These are phyloP conservation scores for Calocybe gambosa DNA, from an alignment of 1,284 basidiomycete genomes.

Conservation along the genomic window DNA sequence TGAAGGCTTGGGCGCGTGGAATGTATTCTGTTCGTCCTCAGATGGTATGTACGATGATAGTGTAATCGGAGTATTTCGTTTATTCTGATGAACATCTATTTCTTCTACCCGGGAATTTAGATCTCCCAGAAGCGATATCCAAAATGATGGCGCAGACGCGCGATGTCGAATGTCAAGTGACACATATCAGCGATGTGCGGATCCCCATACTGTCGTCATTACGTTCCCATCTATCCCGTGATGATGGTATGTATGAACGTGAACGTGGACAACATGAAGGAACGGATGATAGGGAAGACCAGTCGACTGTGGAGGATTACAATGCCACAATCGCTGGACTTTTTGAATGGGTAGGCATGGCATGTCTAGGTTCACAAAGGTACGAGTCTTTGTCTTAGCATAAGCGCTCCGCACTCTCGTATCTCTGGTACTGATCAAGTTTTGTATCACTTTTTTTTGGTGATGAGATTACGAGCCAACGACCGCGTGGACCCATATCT, in stretches of 20 bases:
- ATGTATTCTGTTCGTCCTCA: slow-evolving; percentile 31
- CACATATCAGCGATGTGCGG: slow-evolving; percentile 19
- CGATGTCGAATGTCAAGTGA: slow-evolving; percentile 17
- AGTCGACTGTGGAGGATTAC: slow-evolving; percentile 43
- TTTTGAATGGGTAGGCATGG: slow-evolving; percentile 71
- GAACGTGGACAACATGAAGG: neutral
- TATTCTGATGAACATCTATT: neutral
- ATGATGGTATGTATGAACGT: neutral
- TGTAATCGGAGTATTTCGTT: neutral
- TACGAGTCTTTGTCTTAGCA: slow-evolving; percentile 12
- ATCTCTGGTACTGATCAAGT: neutral
- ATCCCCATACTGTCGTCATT: slow-evolving; percentile 29
- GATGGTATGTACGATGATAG: slow-evolving; percentile 16
- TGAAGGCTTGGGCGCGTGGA: slow-evolving; percentile 35
- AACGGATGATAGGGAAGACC: slow-evolving; percentile 14
- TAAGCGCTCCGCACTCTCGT: neutral
- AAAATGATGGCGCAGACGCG: slow-evolving; percentile 8
- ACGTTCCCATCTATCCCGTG: slow-evolving; percentile 18
- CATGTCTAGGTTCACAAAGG: slow-evolving; percentile 39
- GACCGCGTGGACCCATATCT: slow-evolving; percentile 43
- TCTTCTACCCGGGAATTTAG: slow-evolving; percentile 9
- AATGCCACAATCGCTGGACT: slow-evolving; percentile 36
- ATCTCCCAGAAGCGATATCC: slow-evolving; percentile 6
- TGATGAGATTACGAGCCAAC: slow-evolving; percentile 32
- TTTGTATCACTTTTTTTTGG: neutral